Percentiles rank a stretch among this genome's conserved stretches.
These are phyloP conservation scores for Amanita fuliginea DNA, from an alignment of 768 basidiomycete genomes.

Conservation along the genomic window DNA sequence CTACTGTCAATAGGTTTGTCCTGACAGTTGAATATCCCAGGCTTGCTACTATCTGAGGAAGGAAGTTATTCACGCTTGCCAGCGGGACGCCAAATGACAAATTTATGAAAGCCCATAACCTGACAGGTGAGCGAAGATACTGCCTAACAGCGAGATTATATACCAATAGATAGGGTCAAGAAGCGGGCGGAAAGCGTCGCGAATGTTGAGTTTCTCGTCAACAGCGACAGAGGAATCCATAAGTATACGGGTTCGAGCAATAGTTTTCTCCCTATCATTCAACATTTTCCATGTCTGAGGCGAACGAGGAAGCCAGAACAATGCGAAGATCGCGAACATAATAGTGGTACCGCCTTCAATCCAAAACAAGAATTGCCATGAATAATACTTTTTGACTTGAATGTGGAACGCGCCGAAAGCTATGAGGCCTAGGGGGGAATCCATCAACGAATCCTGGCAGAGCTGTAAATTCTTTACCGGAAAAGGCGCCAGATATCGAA, in stretches of 20 bases:
- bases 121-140: slow-evolving; percentile 4
- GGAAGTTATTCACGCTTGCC: slow-evolving; percentile 42
- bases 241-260: slow-evolving; percentile 31
- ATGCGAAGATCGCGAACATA: slow-evolving; percentile 32
- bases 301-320: slow-evolving; percentile 33
- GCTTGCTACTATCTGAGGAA: slow-evolving; percentile 36
- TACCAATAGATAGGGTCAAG: slow-evolving; percentile 33
- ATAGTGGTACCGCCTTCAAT: slow-evolving; percentile 36
- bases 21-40: slow-evolving; percentile 35
- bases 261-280: slow-evolving; percentile 25
- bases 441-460: not conserved
- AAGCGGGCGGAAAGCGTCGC: slow-evolving; percentile 34
- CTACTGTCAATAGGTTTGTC: slow-evolving; percentile 43
- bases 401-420: slow-evolving; percentile 45
- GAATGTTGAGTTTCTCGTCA: slow-evolving; percentile 28
- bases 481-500: slow-evolving; percentile 37
- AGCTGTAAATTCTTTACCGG: slow-evolving; percentile 16
- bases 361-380: slow-evolving; percentile 44
- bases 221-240: slow-evolving; percentile 32
- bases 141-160: not conserved
- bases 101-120: slow-evolving; percentile 36
- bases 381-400: slow-evolving; percentile 25
- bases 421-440: slow-evolving; percentile 23
- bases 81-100: slow-evolving; percentile 36
- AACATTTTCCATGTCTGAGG: slow-evolving; percentile 30